phyloP scores from a whole-genome alignment of 495 filamentous ascomycete genomes.

The Talaromyces adpressus region DNA sequence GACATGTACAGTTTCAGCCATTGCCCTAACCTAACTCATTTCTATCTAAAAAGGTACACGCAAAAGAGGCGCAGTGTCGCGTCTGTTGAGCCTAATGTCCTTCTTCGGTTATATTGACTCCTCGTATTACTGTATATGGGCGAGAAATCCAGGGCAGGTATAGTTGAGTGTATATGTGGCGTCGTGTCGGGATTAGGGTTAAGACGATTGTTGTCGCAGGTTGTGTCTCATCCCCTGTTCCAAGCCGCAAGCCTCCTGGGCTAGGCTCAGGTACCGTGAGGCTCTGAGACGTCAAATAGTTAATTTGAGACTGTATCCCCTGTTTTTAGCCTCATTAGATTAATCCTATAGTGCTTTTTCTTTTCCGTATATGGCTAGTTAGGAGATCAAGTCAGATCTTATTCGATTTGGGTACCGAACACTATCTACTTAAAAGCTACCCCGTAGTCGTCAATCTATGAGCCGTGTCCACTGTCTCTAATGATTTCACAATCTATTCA shows the following conservation, averaged over 20 bases:
- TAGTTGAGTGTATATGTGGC: not conserved
- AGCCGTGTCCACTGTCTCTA: not conserved
- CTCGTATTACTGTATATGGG: not conserved
- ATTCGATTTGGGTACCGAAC: not conserved
- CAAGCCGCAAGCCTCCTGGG: not conserved
- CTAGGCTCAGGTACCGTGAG: not conserved
- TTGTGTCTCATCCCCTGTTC: slow-evolving; percentile 2
- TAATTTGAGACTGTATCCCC: not conserved
- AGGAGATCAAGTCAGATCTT: not conserved
- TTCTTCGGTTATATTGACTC: not conserved
- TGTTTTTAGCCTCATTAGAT: not conserved
- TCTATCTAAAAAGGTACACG: not conserved
- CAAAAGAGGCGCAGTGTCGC: not conserved
- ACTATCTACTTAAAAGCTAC: not conserved
- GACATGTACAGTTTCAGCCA: not conserved
- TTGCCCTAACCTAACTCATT: not conserved
- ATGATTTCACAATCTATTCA: not conserved
- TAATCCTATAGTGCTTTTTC: not conserved
- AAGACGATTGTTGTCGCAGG: slow-evolving; percentile 5
- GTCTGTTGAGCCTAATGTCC: not conserved
- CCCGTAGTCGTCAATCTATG: not conserved
- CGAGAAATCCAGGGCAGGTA: not conserved
- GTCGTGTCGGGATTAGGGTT: not conserved
- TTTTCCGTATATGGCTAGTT: not conserved
- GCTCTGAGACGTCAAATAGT: not conserved